phyloP scores from a whole-genome alignment of 441 rosid genomes.

The Raphanus hybrid region DNA sequence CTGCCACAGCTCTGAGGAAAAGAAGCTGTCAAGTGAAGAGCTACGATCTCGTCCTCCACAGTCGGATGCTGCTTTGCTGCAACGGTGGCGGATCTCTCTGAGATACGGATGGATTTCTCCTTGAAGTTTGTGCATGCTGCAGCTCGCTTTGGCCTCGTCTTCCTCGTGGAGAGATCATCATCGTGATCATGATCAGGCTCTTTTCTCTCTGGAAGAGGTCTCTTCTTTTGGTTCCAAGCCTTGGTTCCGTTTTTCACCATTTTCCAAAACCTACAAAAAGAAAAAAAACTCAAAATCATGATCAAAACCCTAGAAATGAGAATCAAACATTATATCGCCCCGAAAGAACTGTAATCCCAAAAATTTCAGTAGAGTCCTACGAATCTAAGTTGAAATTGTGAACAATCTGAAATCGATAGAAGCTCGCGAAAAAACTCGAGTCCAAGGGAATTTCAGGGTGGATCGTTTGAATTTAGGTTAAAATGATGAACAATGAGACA shows the following conservation, averaged over 20 bases:
- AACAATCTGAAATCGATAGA: neutral
- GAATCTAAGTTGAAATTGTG: neutral
- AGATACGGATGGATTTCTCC: constrained; percentile 39
- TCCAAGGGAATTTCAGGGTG: neutral
- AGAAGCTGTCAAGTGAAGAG: constrained; percentile 44
- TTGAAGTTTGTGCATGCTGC: constrained; percentile 31
- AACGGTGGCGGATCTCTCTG: constrained; percentile 46
- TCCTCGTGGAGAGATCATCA: neutral
- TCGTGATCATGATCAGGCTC: neutral
- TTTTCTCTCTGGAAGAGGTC: constrained; percentile 15
- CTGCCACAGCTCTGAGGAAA: constrained; percentile 27
- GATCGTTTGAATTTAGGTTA: neutral
- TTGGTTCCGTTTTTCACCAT: constrained; percentile 21
- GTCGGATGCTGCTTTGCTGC: constrained; percentile 48
- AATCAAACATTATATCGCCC: neutral
- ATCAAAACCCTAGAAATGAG: neutral
- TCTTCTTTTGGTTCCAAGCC: constrained; percentile 15
- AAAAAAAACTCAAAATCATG: neutral
- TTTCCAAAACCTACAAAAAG: neutral
- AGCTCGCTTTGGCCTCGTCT: constrained; percentile 31
- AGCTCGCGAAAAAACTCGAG: neutral
- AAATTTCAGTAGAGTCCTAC: neutral
- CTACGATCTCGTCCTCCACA: constrained; percentile 56
- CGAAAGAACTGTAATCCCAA: neutral
- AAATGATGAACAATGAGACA: neutral